A percentile compares a stretch with the other conserved stretches of the same genome.
These are phyloP conservation scores for Fusarium falciforme DNA, from an alignment of 2,329 filamentous ascomycete species.

Conservation along the genomic window DNA sequence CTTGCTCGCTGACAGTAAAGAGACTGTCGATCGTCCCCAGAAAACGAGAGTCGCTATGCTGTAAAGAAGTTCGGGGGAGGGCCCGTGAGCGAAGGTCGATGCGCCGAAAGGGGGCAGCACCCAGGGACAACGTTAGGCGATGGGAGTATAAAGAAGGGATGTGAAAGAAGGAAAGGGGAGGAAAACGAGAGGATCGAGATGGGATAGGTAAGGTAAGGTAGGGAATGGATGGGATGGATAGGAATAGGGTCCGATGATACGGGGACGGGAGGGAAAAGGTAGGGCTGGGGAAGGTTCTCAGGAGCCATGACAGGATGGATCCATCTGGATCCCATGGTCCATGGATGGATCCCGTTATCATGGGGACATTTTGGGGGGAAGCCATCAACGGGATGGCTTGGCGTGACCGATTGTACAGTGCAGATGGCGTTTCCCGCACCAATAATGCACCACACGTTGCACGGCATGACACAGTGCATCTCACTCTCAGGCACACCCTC, in stretches of 20 bases:
- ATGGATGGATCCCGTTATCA: conserved; percentile 32
- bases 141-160: conserved; percentile 28
- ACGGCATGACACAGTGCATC: not conserved
- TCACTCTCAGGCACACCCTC: not conserved
- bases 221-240: conserved; percentile 7
- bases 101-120: conserved; percentile 34
- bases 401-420: conserved; percentile 13
- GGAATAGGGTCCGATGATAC: conserved; percentile 26
- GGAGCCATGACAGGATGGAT: conserved; percentile 36
- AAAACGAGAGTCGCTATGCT: conserved; percentile 33
- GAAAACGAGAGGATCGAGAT: conserved; percentile 31
- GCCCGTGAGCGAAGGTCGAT: conserved; percentile 31
- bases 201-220: conserved; percentile 15
- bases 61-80: conserved; percentile 6
- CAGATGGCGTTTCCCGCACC: conserved; percentile 5
- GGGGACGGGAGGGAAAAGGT: conserved; percentile 21
- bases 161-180: conserved; percentile 8
- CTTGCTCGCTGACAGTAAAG: conserved; percentile 5
- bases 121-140: conserved; percentile 17
- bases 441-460: not conserved
- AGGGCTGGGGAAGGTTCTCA: conserved; percentile 37
- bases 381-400: conserved; percentile 27
- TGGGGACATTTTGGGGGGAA: conserved; percentile 29
- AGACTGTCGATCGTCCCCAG: conserved; percentile 5
- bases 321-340: not conserved